phyloP scores from a whole-genome alignment of 768 basidiomycete genomes.

The Rhizopogon sp. region DNA sequence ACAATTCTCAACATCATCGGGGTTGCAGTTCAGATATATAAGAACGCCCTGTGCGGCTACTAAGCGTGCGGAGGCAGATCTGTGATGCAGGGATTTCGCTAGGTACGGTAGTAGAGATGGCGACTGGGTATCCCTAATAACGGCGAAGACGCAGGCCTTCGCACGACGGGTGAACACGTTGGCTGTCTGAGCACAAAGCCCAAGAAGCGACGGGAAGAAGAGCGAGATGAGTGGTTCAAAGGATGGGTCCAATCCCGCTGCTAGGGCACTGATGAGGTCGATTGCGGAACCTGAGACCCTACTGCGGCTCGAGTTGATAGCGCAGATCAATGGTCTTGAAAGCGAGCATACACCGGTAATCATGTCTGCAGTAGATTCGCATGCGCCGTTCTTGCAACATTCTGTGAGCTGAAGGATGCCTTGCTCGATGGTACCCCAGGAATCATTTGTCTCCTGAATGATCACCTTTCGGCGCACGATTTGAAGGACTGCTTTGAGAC shows the following conservation, averaged over 20 bases:
- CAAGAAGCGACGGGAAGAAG: constrained; percentile 64
- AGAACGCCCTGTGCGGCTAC: constrained; percentile 62
- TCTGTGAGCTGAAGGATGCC: constrained; percentile 41
- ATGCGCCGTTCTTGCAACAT: constrained; percentile 50
- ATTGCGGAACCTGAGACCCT: constrained; percentile 63
- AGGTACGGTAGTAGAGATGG: constrained; percentile 60
- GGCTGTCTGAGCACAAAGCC: constrained; percentile 67
- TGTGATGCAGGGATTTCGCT: constrained; percentile 56
- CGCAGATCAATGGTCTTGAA: constrained; percentile 48
- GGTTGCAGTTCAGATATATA: constrained; percentile 50
- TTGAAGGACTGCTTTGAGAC: constrained; percentile 36
- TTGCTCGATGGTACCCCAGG: constrained; percentile 42
- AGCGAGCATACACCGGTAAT: constrained; percentile 45
- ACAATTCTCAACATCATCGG: too few species aligned
- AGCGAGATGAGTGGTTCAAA: constrained; percentile 65
- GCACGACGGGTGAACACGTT: constrained; percentile 73
- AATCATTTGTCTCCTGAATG: constrained; percentile 61
- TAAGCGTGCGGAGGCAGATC: constrained; percentile 60
- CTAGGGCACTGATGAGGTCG: constrained; percentile 52
- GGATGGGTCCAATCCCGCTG: constrained; percentile 46
- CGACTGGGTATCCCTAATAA: constrained; percentile 66
- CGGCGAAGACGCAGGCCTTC: constrained; percentile 48
- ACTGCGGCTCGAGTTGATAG: constrained; percentile 70
- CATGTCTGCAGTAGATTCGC: constrained; percentile 47
- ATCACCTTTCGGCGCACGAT: constrained; percentile 35